Conservation (phyloP, 768 basidiomycete species). For the Filobasidium floriforme region DNA sequence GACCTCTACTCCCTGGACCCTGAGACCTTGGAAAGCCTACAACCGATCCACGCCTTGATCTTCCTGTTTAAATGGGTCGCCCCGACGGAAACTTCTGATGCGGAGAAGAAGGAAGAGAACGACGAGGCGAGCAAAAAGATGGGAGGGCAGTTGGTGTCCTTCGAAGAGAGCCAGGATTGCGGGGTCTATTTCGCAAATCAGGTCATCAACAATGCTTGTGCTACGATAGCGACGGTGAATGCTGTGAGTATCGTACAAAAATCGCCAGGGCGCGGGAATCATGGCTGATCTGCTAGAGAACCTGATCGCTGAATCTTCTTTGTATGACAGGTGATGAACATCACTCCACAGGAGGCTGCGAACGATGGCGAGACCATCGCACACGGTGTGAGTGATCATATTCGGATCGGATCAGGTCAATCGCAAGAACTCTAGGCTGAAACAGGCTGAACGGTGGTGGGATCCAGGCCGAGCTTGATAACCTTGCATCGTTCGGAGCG, state of each 20-base stretch:
- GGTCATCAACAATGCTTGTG: conserved; percentile 93
- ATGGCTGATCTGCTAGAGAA: no score
- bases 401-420: no score
- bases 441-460: background rate
- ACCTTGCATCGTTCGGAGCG: conserved; percentile 66
- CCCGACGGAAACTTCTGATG: conserved; percentile 16
- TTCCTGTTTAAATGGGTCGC: conserved; percentile 96
- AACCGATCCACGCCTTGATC: conserved; percentile 81
- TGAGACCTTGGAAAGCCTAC: conserved; percentile 57
- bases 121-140: conserved; percentile 29
- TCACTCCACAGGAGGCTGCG: conserved; percentile 26
- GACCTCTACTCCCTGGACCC: conserved; percentile 43
- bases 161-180: conserved; percentile 48
- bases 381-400: conserved; percentile 35
- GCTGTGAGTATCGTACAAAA: conserved; percentile 56
- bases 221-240: conserved; percentile 88
- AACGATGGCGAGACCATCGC: conserved; percentile 31
- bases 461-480: conserved; percentile 55
- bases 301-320: no score
- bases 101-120: conserved; percentile 1
- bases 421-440: no score
- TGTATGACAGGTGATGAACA: conserved; percentile 39
- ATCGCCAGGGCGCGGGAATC: no score
- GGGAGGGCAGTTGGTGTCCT: conserved; percentile 30
- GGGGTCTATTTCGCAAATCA: conserved; percentile 81